These are phyloP conservation scores for Mycosarcoma mackinlayi DNA, from an alignment of 1,284 basidiomycete species.

Conservation along the genomic window DNA sequence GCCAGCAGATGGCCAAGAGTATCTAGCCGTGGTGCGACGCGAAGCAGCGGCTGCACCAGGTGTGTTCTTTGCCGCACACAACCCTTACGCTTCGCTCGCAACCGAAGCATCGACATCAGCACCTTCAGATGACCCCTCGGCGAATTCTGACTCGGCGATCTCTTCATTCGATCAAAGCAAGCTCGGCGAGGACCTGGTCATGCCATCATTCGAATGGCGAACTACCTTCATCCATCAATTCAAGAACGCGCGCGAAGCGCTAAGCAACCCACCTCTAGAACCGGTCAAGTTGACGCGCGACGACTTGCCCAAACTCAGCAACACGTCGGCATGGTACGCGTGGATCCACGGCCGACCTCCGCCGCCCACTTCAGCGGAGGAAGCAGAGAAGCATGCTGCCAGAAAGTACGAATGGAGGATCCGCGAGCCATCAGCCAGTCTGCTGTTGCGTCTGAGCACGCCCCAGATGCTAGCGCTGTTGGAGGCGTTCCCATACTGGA, in stretches of 20 bases:
- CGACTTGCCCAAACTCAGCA: constrained; percentile 33
- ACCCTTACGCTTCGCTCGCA: constrained; percentile 38
- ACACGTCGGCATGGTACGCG: constrained; percentile 41
- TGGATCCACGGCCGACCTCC: constrained; percentile 48
- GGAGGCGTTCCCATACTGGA: constrained; percentile 46
- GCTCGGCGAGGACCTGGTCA: constrained; percentile 6
- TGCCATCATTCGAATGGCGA: constrained; percentile 47
- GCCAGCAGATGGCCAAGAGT: constrained; percentile 58
- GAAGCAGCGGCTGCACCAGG: constrained; percentile 41
- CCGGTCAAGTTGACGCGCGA: constrained; percentile 30
- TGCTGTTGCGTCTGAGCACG: constrained; percentile 29
- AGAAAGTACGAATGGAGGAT: constrained; percentile 25
- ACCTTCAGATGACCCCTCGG: background rate
- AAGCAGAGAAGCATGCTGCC: constrained; percentile 15
- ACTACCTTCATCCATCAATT: constrained; percentile 31
- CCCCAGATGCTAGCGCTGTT: constrained; percentile 49
- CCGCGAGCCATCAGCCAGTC: constrained; percentile 21
- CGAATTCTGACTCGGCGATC: background rate
- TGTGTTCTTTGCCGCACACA: constrained; percentile 39
- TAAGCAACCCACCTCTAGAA: constrained; percentile 37
- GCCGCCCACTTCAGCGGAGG: constrained; percentile 5
- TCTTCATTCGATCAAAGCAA: background rate
- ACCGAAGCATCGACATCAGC: background rate
- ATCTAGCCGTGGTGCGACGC: constrained; percentile 60
- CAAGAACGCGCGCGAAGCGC: constrained; percentile 35